phyloP scores from a whole-genome alignment of 805 yeast species.

The Crinitomyces ghanaensis region DNA sequence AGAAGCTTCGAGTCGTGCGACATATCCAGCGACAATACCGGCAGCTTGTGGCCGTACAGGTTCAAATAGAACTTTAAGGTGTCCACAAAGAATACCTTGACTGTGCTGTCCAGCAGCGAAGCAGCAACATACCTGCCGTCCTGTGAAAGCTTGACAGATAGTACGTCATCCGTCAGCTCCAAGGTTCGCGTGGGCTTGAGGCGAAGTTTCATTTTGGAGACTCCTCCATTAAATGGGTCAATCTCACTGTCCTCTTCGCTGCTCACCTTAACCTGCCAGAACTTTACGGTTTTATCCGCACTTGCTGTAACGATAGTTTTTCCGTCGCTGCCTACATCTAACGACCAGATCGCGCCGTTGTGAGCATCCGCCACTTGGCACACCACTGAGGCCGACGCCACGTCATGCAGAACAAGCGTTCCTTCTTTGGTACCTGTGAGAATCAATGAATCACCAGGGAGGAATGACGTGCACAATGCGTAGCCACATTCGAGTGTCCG shows the following conservation, averaged over 20 bases:
- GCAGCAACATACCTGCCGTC: slow-evolving; percentile 69
- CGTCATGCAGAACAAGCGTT: slow-evolving; percentile 69
- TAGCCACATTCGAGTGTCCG: slow-evolving; percentile 76
- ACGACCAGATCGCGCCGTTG: slow-evolving; percentile 76
- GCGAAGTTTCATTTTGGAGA: slow-evolving; percentile 37
- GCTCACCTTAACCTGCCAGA: slow-evolving; percentile 68
- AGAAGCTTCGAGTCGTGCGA: slow-evolving; percentile 79
- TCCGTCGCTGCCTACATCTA: slow-evolving; percentile 82
- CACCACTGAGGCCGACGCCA: slow-evolving; percentile 67
- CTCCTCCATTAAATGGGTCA: slow-evolving; percentile 55
- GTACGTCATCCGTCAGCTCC: slow-evolving; percentile 77
- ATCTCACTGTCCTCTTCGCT: slow-evolving; percentile 58
- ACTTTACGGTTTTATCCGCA: slow-evolving; percentile 80
- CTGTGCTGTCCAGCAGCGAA: slow-evolving; percentile 85
- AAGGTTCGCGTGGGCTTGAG: slow-evolving; percentile 68
- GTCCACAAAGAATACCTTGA: slow-evolving; percentile 83
- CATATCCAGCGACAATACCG: slow-evolving; percentile 86
- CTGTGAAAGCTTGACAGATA: slow-evolving; percentile 70
- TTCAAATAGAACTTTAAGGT: slow-evolving; percentile 78
- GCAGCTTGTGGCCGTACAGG: slow-evolving; percentile 91
- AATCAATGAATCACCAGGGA: slow-evolving; percentile 86
- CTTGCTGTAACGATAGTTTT: slow-evolving; percentile 81
- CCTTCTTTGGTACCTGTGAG: slow-evolving; percentile 88
- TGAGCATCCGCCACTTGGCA: slow-evolving; percentile 68
- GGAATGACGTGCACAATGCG: slow-evolving; percentile 63